Base-by-base conservation (phyloP, 2,329 filamentous ascomycete genomes). In the Colletotrichum gigasporum region DNA sequence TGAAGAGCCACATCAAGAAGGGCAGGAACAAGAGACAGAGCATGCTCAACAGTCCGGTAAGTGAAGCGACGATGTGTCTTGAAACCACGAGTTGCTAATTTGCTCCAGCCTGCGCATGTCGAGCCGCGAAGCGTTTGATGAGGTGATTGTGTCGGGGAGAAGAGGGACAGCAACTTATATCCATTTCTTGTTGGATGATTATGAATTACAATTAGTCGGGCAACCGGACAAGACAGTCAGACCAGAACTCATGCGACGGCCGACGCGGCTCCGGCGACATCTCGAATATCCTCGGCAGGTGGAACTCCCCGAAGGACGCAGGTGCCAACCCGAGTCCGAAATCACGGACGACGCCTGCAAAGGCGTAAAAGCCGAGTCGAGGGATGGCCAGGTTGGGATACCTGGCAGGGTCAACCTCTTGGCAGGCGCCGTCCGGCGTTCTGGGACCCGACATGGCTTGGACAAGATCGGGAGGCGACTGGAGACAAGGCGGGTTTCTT, bases 1-100 rank as follows among this genome's bases (percentile, higher is more conserved):
- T 99, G 67, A 99, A 99, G 86, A 97, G 91, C 71, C 96, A 99
- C 75, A 99, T 99, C 79, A 99, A 99, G 84, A 98, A 97, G 83
- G 94, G 94, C 67, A 87, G 94, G 66, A 97, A 94, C 80, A 96
- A 96, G 84, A 87, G 95, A 66, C 93, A 97, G 78, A 95, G 90
- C 79, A 96, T 97, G 87, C 85, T 97, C 65, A 97, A 97, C 84
- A 97, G 94, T 83, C 95, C 95, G 75, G 93, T 96, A 89, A 82
- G 93, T 90, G 51, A 24, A 18, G 7, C 12, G 2, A 8, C 30
- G 10, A 47, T 32, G 18, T 53, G 11, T 9, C 9, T 18, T 20
- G 4, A 7, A 26, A 34, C 2, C 18, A 26, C 7, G 30, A n/a
- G 18, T 51, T 28, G 35, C 69, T 72, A 58, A 69, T 56, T 53